A percentile compares a stretch with the other conserved stretches of the same genome.
Conservation (phyloP, 345 rosid genomes). For the Gossypium ekmanianum region DNA sequence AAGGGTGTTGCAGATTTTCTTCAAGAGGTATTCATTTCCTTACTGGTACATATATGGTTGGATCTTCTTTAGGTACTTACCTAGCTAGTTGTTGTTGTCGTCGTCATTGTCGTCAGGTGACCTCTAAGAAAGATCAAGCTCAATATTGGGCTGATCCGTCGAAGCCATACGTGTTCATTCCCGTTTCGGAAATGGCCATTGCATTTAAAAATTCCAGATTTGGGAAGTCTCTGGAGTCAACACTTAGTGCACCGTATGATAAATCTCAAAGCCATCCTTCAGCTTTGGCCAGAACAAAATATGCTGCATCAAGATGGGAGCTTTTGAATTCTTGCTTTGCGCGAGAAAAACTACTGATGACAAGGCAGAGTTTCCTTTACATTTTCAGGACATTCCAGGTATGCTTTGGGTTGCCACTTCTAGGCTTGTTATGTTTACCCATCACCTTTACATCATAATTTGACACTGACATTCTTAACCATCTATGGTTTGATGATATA, state of each 20-base stretch:
- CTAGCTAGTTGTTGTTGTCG: conserved; percentile 7
- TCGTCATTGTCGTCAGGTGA: conserved; percentile 52
- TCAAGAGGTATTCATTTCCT: conserved; percentile 65
- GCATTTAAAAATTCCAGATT: conserved; percentile 61
- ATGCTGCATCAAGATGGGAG: conserved; percentile 72
- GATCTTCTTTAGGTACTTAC: conserved; percentile 8
- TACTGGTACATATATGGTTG: neutral
- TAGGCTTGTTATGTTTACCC: neutral
- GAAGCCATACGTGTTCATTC: conserved; percentile 55
- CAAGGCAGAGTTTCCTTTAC: conserved; percentile 70
- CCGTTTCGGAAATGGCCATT: conserved; percentile 65
- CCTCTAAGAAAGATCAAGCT: conserved; percentile 91
- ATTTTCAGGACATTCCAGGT: conserved; percentile 83
- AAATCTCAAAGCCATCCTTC: conserved; percentile 47
- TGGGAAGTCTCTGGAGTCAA: conserved; percentile 50
- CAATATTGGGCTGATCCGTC: conserved; percentile 91
- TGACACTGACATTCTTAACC: neutral
- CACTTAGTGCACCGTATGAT: conserved; percentile 44
- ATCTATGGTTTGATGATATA: neutral
- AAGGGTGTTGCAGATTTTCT: conserved; percentile 96
- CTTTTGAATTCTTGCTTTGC: conserved; percentile 59
- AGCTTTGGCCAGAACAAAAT: conserved; percentile 63
- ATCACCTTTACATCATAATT: neutral
- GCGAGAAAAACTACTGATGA: conserved; percentile 63
- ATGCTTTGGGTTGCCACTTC: conserved; percentile 13